Evolutionary conservation across 352 stramenopile genomes (phyloP).

Genomic region (Phytophthora macrochlamydospora): DNA sequence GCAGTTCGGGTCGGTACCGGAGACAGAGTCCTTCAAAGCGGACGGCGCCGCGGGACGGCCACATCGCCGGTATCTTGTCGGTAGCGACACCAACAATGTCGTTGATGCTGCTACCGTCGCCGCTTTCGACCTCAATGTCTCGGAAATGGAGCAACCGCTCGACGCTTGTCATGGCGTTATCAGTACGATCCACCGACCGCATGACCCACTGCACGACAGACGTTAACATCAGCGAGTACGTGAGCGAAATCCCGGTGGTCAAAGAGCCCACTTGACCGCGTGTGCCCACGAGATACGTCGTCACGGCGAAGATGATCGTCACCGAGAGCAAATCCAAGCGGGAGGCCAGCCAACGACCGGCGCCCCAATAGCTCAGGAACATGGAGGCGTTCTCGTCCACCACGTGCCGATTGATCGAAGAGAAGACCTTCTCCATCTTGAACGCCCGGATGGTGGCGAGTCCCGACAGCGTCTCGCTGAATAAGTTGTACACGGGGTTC

Average conservation of each 20-base stretch:
- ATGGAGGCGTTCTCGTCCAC: neutral
- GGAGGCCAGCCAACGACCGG: neutral
- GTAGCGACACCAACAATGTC: neutral
- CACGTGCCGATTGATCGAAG: neutral
- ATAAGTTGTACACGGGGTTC: neutral
- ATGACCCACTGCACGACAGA: neutral
- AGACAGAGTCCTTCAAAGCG: neutral
- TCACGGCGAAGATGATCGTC: neutral
- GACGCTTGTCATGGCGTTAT: neutral
- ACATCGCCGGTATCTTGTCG: neutral
- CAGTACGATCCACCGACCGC: neutral
- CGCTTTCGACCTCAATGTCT: neutral
- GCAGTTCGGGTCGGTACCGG: neutral
- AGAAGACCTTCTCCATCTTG: neutral
- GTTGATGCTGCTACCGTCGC: neutral
- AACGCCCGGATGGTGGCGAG: neutral
- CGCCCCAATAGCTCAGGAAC: neutral
- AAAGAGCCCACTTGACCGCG: neutral
- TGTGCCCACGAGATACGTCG: neutral
- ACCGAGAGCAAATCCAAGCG: neutral
- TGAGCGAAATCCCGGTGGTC: neutral
- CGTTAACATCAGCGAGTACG: neutral
- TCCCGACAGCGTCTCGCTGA: neutral
- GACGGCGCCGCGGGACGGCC: neutral
- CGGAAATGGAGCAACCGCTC: neutral